These are phyloP conservation scores for Juncus effusus DNA, from an alignment of 176 grass and related monocot species.

Conservation along the genomic window DNA sequence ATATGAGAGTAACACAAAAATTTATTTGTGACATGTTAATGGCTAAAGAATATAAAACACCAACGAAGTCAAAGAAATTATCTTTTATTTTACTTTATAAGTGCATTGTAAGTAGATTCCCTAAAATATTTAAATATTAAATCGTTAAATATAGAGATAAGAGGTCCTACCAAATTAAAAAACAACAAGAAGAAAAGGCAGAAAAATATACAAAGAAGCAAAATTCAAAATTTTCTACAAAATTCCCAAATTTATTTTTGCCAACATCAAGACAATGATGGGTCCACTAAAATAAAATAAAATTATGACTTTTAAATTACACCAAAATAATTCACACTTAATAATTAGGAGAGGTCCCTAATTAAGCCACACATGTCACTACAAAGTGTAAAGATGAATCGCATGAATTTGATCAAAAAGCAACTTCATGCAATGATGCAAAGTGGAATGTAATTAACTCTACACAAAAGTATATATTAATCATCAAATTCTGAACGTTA, in stretches of 20 bases:
- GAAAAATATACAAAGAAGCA: not conserved
- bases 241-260: too few species aligned
- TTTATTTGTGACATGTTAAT: not conserved
- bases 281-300: not conserved
- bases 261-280: conserved; percentile 6
- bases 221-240: not conserved
- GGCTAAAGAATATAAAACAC: not conserved
- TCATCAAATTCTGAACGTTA: too few species aligned
- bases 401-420: too few species aligned
- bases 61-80: conserved; percentile 1
- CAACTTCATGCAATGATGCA: too few species aligned
- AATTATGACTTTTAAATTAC: not conserved
- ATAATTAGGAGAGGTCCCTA: too few species aligned
- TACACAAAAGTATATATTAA: too few species aligned
- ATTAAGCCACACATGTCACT: too few species aligned
- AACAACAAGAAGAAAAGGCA: not conserved
- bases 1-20: not conserved
- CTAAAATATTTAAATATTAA: not conserved
- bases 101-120: conserved; percentile 6
- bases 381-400: too few species aligned
- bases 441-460: too few species aligned
- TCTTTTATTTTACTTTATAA: not conserved
- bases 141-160: not conserved
- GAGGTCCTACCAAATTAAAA: not conserved
- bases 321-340: not conserved